A percentile compares a stretch with the other conserved stretches of the same genome.
phyloP scores from a whole-genome alignment of 2,329 filamentous ascomycete species.

The Arthroderma sp. region DNA sequence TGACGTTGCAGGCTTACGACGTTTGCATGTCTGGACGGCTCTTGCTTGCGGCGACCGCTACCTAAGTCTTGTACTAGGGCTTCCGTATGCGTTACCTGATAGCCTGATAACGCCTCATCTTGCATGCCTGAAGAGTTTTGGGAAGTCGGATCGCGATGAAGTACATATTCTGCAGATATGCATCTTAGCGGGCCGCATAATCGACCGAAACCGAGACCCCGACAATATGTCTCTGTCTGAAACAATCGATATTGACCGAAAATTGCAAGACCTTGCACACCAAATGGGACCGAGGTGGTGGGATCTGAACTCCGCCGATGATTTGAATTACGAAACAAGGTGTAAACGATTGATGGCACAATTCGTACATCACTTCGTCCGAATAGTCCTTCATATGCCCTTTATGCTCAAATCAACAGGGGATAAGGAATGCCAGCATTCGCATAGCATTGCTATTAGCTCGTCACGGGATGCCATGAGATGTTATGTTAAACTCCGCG shows the following conservation, averaged over 20 bases:
- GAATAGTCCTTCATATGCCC: constrained; percentile 33
- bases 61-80: constrained; percentile 40
- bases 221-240: constrained; percentile 22
- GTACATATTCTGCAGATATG: constrained; percentile 20
- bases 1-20: constrained; percentile 18
- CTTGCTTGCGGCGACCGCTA: constrained; percentile 36
- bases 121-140: constrained; percentile 12
- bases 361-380: constrained; percentile 28
- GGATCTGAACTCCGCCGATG: constrained; percentile 15
- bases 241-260: constrained; percentile 30
- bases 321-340: constrained; percentile 12
- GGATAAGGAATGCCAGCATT: constrained; percentile 27
- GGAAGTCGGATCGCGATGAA: constrained; percentile 13
- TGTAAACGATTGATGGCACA: constrained; percentile 21
- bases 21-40: constrained; percentile 27
- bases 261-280: constrained; percentile 22
- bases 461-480: constrained; percentile 30
- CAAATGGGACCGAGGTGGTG: constrained; percentile 21
- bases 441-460: constrained; percentile 26
- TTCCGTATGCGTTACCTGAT: constrained; percentile 33
- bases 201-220: constrained; percentile 30
- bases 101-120: constrained; percentile 19
- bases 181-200: constrained; percentile 25
- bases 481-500: constrained; percentile 24
- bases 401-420: constrained; percentile 30